These are phyloP conservation scores for Clavispora vitiphila DNA, from an alignment of 805 yeast genomes.

Conservation along the genomic window DNA sequence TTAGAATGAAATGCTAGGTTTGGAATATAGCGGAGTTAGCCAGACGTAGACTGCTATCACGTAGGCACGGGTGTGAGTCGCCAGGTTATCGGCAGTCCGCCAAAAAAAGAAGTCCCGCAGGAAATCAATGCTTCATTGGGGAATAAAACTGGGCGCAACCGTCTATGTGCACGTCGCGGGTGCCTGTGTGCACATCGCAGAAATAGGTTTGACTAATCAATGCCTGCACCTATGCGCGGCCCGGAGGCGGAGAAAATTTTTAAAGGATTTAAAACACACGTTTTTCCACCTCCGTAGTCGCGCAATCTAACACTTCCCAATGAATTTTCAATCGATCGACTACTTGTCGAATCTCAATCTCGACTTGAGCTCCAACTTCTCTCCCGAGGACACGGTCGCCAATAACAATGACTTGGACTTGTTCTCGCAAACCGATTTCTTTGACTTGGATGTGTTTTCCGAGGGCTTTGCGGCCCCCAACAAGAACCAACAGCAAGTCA, in stretches of 20 bases:
- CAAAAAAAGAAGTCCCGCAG: too few species aligned
- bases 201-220: not conserved
- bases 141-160: too few species aligned
- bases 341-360: slow-evolving; percentile 37
- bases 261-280: not conserved
- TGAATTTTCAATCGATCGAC: slow-evolving; percentile 40
- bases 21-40: too few species aligned
- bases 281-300: not conserved
- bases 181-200: not conserved
- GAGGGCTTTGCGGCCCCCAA: slow-evolving; percentile 13
- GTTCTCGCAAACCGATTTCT: slow-evolving; percentile 36
- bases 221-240: not conserved
- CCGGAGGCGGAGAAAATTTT: slow-evolving; percentile 1
- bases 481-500: slow-evolving; percentile 9
- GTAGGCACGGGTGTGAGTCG: not conserved
- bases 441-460: slow-evolving; percentile 33
- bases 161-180: too few species aligned
- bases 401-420: slow-evolving; percentile 31
- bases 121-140: not conserved
- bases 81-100: not conserved
- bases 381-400: slow-evolving; percentile 15
- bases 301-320: slow-evolving; percentile 5
- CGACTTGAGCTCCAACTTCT: slow-evolving; percentile 26
- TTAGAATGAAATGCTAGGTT: not conserved
- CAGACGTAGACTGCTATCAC: too few species aligned